Conservation (phyloP, 768 basidiomycete genomes). For the Pisolithus microcarpus region DNA sequence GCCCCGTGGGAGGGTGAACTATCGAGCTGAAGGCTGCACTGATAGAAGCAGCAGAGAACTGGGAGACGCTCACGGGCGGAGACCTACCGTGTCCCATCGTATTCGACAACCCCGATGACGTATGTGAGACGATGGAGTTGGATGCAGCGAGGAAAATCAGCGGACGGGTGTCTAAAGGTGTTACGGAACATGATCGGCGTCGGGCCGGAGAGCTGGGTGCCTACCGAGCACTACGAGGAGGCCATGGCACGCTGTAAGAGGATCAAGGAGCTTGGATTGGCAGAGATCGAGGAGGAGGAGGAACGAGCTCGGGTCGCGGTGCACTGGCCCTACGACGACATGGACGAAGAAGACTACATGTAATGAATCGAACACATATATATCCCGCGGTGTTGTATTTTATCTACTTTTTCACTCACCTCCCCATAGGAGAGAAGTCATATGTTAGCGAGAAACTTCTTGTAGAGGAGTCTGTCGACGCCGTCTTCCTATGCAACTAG, state of each 20-base stretch:
- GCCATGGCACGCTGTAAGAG: conserved; percentile 28
- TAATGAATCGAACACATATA: conserved; percentile 16
- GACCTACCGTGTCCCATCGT: conserved; percentile 37
- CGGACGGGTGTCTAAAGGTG: conserved; percentile 25
- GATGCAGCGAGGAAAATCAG: conserved; percentile 20
- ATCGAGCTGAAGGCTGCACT: conserved; percentile 39
- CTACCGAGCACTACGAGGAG: conserved; percentile 34
- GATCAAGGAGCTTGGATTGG: conserved; percentile 30
- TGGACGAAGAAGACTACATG: conserved; percentile 40
- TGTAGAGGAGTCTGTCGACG: too few relatives aligned
- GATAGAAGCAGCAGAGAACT: conserved; percentile 36
- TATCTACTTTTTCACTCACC: background rate
- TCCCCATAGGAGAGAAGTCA: too few relatives aligned
- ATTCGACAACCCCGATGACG: conserved; percentile 38
- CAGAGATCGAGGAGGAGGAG: conserved; percentile 23
- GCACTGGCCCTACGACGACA: conserved; percentile 42
- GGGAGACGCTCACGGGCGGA: conserved; percentile 34
- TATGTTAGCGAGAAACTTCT: too few relatives aligned
- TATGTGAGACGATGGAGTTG: conserved; percentile 35
- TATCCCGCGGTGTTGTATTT: conserved; percentile 3
- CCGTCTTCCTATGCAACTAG: too few relatives aligned
- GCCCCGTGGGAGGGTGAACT: conserved; percentile 47
- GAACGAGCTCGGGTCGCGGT: conserved; percentile 31
- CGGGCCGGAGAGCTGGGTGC: conserved; percentile 39
- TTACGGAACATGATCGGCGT: conserved; percentile 24